Evolutionary conservation across 2,329 filamentous ascomycete genomes (phyloP), one percentile per base, ranked within the genome.

Genomic region (Fusarium nematophilum): DNA sequence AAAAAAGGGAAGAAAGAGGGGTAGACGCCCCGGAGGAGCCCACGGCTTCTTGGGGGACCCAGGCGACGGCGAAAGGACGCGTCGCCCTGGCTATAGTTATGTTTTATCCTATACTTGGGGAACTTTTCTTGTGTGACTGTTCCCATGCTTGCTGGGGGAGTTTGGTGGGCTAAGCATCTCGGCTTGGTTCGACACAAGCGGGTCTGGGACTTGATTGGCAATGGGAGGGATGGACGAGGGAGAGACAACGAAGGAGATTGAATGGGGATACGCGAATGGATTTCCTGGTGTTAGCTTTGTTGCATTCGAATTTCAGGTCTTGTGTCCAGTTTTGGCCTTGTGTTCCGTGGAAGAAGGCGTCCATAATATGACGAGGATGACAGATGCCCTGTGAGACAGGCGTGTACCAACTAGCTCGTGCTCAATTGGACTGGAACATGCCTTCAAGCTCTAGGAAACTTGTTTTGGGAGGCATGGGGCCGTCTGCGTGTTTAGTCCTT

Each of bases 201-300:
- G 42, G 37, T 56, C 47, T 51, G 54, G 52, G 50, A 49, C 26
- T 36, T 53, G 57, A 44, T 15, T 57, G 45, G 52, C 46, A 47
- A 57, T 40, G 47, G 57, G 53, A 53, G 54, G 46, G 29, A 61
- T 38, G n/a, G 61, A 44, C 21, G 34, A 29, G n/a, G 55, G n/a
- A n/a, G 27, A 33, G 44, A 23, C 18, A 14, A 21, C 27, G 49
- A 45, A 50, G 55, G 40, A 59, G 57, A 59, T 37, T 60, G 64
- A 53, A 53, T 55, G 55, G 57, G 57, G 39, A n/a, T 49, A 64
- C 34, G 39, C 47, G 42, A 42, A 57, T 53, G 59, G 52, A 55
- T 59, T 64, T 59, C 57, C 55, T 57, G 65, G 62, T 67, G 54
- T 67, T 67, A 53, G 59, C 54, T 59, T 44, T 51, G 37, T 53